These are phyloP conservation scores for Petasospora rhodanensis DNA, from an alignment of 1,139 yeast species.

Conservation along the genomic window DNA sequence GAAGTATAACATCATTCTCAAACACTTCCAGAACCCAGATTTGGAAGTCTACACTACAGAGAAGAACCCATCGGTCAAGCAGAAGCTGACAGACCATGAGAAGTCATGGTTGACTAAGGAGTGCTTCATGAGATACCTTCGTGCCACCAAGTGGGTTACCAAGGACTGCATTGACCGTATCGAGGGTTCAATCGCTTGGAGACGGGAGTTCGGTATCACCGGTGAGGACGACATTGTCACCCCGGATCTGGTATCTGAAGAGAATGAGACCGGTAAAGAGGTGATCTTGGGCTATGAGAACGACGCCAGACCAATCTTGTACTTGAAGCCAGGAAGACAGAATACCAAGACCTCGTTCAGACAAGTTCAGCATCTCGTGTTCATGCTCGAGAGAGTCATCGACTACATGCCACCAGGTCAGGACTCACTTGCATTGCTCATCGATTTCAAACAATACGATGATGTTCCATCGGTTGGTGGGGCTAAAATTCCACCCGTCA, in stretches of 20 bases:
- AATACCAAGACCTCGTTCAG: slow-evolving; percentile 80
- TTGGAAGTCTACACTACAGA: slow-evolving; percentile 34
- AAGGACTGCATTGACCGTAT: slow-evolving; percentile 68
- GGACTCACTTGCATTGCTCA: slow-evolving; percentile 79
- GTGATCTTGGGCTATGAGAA: slow-evolving; percentile 83
- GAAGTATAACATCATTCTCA: slow-evolving; percentile 53
- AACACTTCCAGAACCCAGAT: slow-evolving; percentile 49
- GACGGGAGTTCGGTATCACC: slow-evolving; percentile 84
- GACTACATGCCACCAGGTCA: slow-evolving; percentile 94
- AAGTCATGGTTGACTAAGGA: slow-evolving; percentile 87
- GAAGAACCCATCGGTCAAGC: slow-evolving; percentile 26
- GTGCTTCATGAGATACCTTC: slow-evolving; percentile 76
- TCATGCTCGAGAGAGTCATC: slow-evolving; percentile 81
- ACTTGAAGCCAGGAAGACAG: slow-evolving; percentile 87
- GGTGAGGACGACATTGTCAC: slow-evolving; percentile 48
- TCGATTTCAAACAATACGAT: slow-evolving; percentile 72
- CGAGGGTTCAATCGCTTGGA: slow-evolving; percentile 76
- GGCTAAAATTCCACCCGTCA: slow-evolving; percentile 15
- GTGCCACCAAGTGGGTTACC: slow-evolving; percentile 86
- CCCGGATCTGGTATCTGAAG: slow-evolving; percentile 58
- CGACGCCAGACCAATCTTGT: slow-evolving; percentile 80
- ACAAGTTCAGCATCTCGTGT: slow-evolving; percentile 91
- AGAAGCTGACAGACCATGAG: slow-evolving; percentile 53
- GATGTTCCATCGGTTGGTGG: slow-evolving; percentile 12
- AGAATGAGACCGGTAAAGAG: slow-evolving; percentile 86